Conservation (phyloP, 163 green algal species). For the Trebouxiophyceae sp. region DNA sequence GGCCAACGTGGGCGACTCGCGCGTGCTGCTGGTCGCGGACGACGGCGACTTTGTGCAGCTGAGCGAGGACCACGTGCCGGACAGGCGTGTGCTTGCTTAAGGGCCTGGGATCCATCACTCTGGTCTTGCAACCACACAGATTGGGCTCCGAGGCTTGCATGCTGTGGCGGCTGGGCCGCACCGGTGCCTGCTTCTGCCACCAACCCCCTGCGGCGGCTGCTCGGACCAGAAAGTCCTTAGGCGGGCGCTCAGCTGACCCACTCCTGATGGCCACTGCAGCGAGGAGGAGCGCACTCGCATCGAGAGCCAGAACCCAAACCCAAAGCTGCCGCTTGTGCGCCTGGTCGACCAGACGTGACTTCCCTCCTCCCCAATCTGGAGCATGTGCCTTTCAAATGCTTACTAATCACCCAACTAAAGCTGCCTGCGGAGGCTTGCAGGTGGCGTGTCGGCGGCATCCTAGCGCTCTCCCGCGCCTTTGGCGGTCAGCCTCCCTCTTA, state of each 20-base stretch:
- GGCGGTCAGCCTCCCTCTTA: constrained; percentile 86
- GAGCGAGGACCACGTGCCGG: constrained; percentile 83
- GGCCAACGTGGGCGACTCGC: constrained; percentile 82
- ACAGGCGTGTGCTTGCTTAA: constrained; percentile 28
- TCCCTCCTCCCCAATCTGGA: too few species aligned
- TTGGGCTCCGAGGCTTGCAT: too few species aligned
- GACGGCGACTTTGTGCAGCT: constrained; percentile 55
- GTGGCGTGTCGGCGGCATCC: constrained; percentile 89
- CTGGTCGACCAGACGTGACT: constrained; percentile 55
- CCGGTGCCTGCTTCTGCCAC: too few species aligned
- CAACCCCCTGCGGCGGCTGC: too few species aligned
- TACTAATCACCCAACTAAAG: too few species aligned
- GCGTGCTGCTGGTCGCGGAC: constrained; percentile 62
- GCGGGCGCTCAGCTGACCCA: too few species aligned
- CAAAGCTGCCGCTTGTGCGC: constrained; percentile 68
- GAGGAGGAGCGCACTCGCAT: constrained; percentile 85
- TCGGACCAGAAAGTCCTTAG: too few species aligned
- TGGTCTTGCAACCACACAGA: too few species aligned
- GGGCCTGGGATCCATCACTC: background rate
- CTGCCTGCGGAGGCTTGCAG: too few species aligned
- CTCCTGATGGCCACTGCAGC: constrained; percentile 21
- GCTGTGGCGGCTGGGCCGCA: too few species aligned
- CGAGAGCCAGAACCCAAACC: constrained; percentile 91
- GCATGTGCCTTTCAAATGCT: too few species aligned
- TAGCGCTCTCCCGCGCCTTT: constrained; percentile 93